A percentile compares a stretch with the other conserved stretches of the same genome.
Evolutionary conservation across 345 rosid species (phyloP).

Genomic region (Cardamine chenopodiifolia): DNA sequence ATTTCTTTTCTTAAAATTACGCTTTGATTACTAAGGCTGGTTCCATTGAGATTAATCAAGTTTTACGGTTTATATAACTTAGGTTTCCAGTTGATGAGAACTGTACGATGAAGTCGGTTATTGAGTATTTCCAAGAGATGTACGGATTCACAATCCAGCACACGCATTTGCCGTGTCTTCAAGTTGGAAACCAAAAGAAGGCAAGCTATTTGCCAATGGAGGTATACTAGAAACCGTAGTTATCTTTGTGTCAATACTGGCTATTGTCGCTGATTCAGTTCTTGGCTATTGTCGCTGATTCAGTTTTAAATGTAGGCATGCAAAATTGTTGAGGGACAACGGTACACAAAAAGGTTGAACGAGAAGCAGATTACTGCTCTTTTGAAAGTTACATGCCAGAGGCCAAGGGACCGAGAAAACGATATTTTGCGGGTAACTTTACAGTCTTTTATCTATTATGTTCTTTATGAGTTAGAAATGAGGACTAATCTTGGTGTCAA

Average conservation of each 20-base stretch:
- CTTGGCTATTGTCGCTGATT: background rate
- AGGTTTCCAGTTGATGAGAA: constrained; percentile 99
- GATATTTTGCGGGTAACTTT: constrained; percentile 70
- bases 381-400: constrained; percentile 90
- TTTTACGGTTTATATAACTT: constrained; percentile 23
- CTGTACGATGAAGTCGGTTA: constrained; percentile 91
- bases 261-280: background rate
- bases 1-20: background rate
- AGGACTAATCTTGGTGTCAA: constrained; percentile 7
- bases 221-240: constrained; percentile 41
- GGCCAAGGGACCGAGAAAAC: constrained; percentile 90
- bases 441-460: background rate
- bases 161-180: constrained; percentile 96
- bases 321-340: constrained; percentile 97
- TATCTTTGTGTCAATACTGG: background rate
- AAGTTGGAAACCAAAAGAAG: constrained; percentile 97
- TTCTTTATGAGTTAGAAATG: background rate
- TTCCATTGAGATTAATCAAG: background rate
- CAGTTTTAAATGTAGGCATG: constrained; percentile 60
- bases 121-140: constrained; percentile 97
- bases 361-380: constrained; percentile 95
- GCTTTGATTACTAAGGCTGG: background rate
- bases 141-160: constrained; percentile 93
- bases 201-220: constrained; percentile 99
- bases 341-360: constrained; percentile 88